Evolutionary conservation across 805 yeast species (phyloP).

Genomic region (Komagataella populi): DNA sequence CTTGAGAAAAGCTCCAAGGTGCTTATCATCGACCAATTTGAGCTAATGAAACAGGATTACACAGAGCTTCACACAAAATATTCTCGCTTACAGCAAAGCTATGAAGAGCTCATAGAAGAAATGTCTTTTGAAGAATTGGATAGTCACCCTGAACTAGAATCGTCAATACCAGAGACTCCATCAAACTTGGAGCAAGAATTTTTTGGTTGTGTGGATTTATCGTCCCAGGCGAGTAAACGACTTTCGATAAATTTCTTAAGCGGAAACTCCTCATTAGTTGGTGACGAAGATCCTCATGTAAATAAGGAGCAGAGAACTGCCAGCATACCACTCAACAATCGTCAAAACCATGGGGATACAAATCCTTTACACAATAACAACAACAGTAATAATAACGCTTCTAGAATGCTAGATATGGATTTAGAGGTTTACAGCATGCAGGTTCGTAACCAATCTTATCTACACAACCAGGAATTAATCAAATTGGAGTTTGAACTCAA

Average conservation of each 20-base stretch:
- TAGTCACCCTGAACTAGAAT: not conserved
- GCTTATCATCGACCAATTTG: slow-evolving; percentile 40
- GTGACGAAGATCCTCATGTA: not conserved
- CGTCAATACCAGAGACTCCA: not conserved
- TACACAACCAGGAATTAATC: slow-evolving; percentile 30
- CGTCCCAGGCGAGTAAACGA: not conserved
- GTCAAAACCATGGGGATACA: not conserved
- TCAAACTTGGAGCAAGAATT: not conserved
- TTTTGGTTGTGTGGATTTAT: not conserved
- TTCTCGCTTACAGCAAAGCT: slow-evolving; percentile 14
- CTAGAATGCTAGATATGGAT: not conserved
- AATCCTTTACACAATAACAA: not conserved
- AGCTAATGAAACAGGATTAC: slow-evolving; percentile 26
- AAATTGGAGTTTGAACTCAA: slow-evolving; percentile 39
- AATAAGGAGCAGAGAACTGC: not conserved
- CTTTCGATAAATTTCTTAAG: not conserved
- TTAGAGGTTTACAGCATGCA: slow-evolving; percentile 1
- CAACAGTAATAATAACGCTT: not conserved
- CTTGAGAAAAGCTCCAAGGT: slow-evolving; percentile 38
- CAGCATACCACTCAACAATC: not conserved
- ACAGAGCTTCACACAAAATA: slow-evolving; percentile 14
- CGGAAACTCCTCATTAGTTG: not conserved
- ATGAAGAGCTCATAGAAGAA: slow-evolving; percentile 10
- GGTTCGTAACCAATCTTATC: slow-evolving; percentile 2
- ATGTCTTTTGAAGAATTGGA: slow-evolving; percentile 9